Evolutionary conservation across 306 rosid genomes (phyloP), one percentile per base, ranked within the genome.

Genomic region (Sechiopsis laciniata): DNA sequence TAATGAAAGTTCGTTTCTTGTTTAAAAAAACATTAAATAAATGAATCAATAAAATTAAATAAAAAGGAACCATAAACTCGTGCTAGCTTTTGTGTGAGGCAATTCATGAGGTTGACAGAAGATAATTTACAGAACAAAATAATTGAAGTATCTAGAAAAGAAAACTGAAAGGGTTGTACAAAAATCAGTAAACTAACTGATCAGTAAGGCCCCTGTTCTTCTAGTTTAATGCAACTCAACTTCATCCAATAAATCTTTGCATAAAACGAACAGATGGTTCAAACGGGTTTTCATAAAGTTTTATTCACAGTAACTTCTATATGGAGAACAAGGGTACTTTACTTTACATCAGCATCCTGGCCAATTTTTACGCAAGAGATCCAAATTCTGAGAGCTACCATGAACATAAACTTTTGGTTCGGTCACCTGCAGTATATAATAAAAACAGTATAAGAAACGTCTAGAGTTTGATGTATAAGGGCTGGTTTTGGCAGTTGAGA

Each of bases 361-460:
- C 96, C 96, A 88, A 61, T 45, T 66, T 83, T 75, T 67, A 72
- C 64, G 26, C 78, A 87, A 5, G 48, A 87, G 74, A 54, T 78
- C 83, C 58, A 73, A 70, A 74, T 83, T 81, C 71, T 60, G 55
- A 15, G 73, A 62, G 78, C 76, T 86, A 77, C 97, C 96, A 72
- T 88, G 97, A 55, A 87, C 83, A 71, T 77, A 87, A 8, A 90
- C 91, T 85, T 86, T 90, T 71, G 90, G 91, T 72, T 82, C 91
- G 73, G 76, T 84, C 69, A 90, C 85, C 96, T 93, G 90, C 76
- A 72, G 37, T 21, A 37, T 64, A 73, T 10, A 10, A 37, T 51
- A 42, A 17, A 58, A 22, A 57, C 5, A 40, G 37, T 57, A 26
- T 16, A 29, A 54, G 63, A 72, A 72, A 53, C 21, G 4, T 46